These are phyloP conservation scores for Komagataella pastoris DNA, from an alignment of 805 yeast species.

Conservation along the genomic window DNA sequence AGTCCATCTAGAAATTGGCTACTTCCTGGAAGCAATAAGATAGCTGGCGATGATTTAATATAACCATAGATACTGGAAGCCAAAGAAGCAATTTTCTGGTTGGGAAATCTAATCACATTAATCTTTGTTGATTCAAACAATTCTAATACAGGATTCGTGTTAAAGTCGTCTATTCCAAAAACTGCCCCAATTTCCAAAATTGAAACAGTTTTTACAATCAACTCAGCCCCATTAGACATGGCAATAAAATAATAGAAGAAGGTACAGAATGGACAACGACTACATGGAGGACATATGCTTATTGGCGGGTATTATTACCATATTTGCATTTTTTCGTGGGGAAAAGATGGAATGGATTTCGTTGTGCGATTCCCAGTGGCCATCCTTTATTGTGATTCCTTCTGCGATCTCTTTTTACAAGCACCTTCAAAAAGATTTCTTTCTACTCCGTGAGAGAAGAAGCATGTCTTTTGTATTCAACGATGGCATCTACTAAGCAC, in stretches of 20 bases:
- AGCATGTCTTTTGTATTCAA: no score
- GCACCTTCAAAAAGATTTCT: no score
- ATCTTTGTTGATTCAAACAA: slow-evolving; percentile 42
- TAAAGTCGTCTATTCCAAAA: slow-evolving; percentile 54
- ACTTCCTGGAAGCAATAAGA: slow-evolving; percentile 60
- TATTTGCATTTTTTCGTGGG: neutral
- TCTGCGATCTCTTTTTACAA: no score
- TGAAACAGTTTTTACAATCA: slow-evolving; percentile 34
- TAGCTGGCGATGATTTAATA: slow-evolving; percentile 52
- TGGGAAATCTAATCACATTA: slow-evolving; percentile 45
- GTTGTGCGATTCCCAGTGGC: no score
- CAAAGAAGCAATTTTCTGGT: slow-evolving; percentile 65
- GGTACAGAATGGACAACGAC: neutral
- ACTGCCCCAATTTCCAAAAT: slow-evolving; percentile 39
- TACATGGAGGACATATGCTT: neutral
- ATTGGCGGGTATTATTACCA: neutral
- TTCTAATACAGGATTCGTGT: slow-evolving; percentile 51
- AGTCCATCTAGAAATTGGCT: slow-evolving; percentile 61
- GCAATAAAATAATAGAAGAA: neutral
- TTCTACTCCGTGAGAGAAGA: no score
- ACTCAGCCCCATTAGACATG: slow-evolving; percentile 23
- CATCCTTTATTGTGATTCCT: neutral
- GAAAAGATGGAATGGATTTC: neutral
- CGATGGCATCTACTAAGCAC: no score
- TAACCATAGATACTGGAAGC: slow-evolving; percentile 67